Evolutionary conservation across 1,139 yeast genomes (phyloP), one percentile per base, ranked within the genome.

Genomic region (Zygosaccharomyces pseudobailii): DNA sequence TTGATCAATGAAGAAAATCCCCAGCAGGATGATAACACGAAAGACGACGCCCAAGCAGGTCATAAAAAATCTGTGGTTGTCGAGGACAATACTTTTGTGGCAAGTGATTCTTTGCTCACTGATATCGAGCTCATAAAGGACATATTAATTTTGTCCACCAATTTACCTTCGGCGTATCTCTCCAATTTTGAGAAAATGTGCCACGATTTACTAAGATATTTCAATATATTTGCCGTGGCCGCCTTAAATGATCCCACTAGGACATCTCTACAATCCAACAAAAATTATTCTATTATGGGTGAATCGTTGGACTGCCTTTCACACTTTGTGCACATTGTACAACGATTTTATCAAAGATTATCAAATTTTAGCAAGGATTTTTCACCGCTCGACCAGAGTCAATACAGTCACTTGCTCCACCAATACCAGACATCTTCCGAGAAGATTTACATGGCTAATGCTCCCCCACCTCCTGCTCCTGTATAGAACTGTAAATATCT

Each of bases 11-110:
- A 36, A 7, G 52, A 50, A 27, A 49, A 48, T 25, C 55, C 51
- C 34, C 34, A 47, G 25, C 47, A 45, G 6, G 50, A 50, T 21
- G 34, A 35, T 24, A 46, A 27, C 24, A 24, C 37, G 20, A 40
- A 32, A 7, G 45, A 45, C 24, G 36, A 40, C 30, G n/a, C 40
- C 5, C 47, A 38, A n/a, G 23, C 32, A 10, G 70, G 73, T 8
- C 69, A 68, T 45, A 65, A 69, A 46, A 67, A 71, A 55, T 70
- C 73, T 1, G 69, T 70, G 39, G 71, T 70, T 34, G 70, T 70
- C 34, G 71, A 69, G 8, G 71, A 70, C 43, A 71, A 70, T 46
- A 69, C 73, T 0, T 70, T 69, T 58, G 73, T 70, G 24, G 72
- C 73, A 3, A 67, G 70, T 51, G 62, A 64, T n/a, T 59, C 72